Evolutionary conservation across 2,329 filamentous ascomycete genomes (phyloP), one percentile per base, ranked within the genome.

Genomic region (Aspergillus latus): DNA sequence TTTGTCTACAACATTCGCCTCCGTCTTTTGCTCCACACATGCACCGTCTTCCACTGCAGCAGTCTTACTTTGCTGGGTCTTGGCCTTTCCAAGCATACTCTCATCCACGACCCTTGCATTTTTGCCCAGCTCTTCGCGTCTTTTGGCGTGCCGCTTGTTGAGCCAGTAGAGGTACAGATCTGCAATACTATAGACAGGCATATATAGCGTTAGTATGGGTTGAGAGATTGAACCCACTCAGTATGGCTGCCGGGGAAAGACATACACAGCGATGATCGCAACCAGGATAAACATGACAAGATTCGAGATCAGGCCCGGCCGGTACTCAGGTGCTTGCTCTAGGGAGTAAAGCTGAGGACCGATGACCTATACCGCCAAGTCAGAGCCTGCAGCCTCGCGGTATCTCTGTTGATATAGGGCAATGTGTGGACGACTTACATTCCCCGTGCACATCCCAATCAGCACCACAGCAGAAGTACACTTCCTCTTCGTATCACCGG

Each of bases 401-500:
- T 21, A 21, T 21, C 21, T 21, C 21, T 21, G 21, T 21, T 21
- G 21, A 21, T 21, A 21, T 21, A 21, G 21, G 21, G 21, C 21
- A 21, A 21, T 21, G 21, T 21, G 21, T 21, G 26, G 37, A 2
- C 10, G 13, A n/a, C 21, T 2, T 37, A 52, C 50, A 47, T 74
- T 74, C 1, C 72, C 72, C 4, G 71, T 66, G 15, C 71, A 72
- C 69, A 73, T 73, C 5, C 69, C 70, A 2, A 74, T 62, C 16
- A 73, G 67, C 0, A 73, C 70, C 30, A 72, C 60, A 1, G 67
- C 72, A 0, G 69, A 71, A 3, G 70, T 72, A 39, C 68, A 72
- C 36, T 73, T 74, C 46, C 68, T 64, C 57, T 74, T 74, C 5
- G 71, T 74, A 48, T 73, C 71, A 16, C 72, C 71, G 0, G 67